Base-by-base conservation (phyloP, 441 rosid species). In the Populus hybrid region DNA sequence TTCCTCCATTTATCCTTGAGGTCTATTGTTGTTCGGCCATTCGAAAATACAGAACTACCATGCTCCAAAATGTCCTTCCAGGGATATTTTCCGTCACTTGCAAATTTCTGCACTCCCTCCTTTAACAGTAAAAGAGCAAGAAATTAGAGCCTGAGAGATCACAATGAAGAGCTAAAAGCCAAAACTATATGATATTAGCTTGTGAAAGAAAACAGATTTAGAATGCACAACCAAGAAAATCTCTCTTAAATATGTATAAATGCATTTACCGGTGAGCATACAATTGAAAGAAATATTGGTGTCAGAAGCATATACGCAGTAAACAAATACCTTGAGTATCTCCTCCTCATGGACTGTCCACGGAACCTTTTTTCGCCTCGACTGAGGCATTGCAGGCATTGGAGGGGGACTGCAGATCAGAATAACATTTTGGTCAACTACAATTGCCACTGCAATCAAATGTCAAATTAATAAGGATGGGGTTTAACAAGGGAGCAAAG, bases 1-100 rank as follows among this genome's bases (percentile, higher is more conserved):
- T 79, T 83, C 78, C 85, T 83, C 93, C 93, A 90, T 75, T 88
- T 89, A 75, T 85, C 86, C 81, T 85, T 83, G 35, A 87, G 85
- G 81, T 88, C 90, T 36, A 64, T 40, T 30, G 91, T 1, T 46
- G 85, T 83, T 24, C 86, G 86, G 59, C 77, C 77, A 7, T 26
- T 30, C 64, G 36, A 14, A 71, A 85, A 83, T 40, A 81, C 83
- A 35, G 77, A 72, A 70, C 75, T 70, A 72, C 91, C 91, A 57
- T 78, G 82, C 69, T 88, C 88, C 85, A 87, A 77, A 67, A 88
- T 84, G 77, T 76, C 72, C 71, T 68, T 86, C 93, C 90, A 88
- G 14, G 89, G 86, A 14, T 84, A 74, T 10, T 8, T 76, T 74
- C 73, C 80, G n/a, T 65, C 81, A 18, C 73, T 67, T n/a, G 81